These are phyloP conservation scores for Colletotrichum chlorophyti DNA, from an alignment of 2,329 filamentous ascomycete species.

Conservation along the genomic window DNA sequence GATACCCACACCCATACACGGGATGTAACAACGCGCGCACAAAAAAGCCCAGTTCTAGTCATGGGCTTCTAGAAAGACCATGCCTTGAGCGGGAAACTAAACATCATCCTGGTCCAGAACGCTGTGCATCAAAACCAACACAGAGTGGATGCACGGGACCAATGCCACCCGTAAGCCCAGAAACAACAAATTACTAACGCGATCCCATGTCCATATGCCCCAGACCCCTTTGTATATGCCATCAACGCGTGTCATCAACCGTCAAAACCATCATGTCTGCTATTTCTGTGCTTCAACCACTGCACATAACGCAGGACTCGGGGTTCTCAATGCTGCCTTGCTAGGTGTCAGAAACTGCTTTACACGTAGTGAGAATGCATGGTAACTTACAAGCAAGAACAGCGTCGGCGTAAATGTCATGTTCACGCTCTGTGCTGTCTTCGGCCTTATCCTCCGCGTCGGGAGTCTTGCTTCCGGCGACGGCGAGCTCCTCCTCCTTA, in stretches of 20 bases:
- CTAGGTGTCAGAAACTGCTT: conserved; percentile 38
- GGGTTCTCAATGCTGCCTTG: conserved; percentile 94
- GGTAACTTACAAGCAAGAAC: conserved; percentile 79
- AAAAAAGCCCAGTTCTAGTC: too few relatives aligned
- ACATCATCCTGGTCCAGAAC: background rate
- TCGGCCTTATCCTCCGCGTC: conserved; percentile 79
- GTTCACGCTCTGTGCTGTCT: conserved; percentile 77
- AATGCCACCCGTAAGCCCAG: conserved; percentile 19
- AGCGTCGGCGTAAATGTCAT: conserved; percentile 94
- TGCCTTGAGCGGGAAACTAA: background rate
- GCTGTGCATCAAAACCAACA: conserved; percentile 13
- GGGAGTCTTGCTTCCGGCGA: conserved; percentile 55
- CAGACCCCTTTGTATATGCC: conserved; percentile 22
- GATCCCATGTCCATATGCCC: conserved; percentile 14
- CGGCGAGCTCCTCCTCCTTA: conserved; percentile 69
- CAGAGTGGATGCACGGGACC: conserved; percentile 5
- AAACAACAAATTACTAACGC: conserved; percentile 15
- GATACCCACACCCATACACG: background rate
- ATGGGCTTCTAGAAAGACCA: too few relatives aligned
- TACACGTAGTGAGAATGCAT: background rate
- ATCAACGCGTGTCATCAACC: conserved; percentile 28
- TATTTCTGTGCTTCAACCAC: conserved; percentile 65
- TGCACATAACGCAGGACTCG: conserved; percentile 96
- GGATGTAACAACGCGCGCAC: too few relatives aligned
- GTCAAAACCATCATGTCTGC: conserved; percentile 19